Evolutionary conservation across 2,329 filamentous ascomycete genomes (phyloP).

Genomic region (Fusarium longipes): DNA sequence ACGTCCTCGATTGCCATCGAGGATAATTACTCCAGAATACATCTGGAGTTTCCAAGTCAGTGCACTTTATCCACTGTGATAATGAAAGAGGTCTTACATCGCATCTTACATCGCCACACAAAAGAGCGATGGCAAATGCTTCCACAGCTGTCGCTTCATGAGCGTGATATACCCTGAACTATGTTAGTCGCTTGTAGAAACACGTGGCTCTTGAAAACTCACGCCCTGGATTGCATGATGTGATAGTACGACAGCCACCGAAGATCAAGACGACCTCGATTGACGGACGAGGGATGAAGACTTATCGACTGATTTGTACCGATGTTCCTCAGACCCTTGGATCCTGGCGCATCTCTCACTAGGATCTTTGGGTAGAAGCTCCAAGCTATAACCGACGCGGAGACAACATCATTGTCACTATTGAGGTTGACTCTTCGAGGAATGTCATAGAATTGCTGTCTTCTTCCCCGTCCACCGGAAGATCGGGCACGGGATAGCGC

Average conservation of each 20-base stretch:
- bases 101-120: slow-evolving; percentile 90
- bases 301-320: slow-evolving; percentile 92
- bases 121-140: slow-evolving; percentile 82
- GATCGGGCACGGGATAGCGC: slow-evolving; percentile 76
- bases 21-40: slow-evolving; percentile 85
- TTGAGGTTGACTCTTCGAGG: slow-evolving; percentile 80
- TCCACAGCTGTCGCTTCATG: slow-evolving; percentile 87
- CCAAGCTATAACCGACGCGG: slow-evolving; percentile 87
- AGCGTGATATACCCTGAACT: slow-evolving; percentile 81
- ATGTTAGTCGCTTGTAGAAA: slow-evolving; percentile 19
- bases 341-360: slow-evolving; percentile 74
- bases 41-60: slow-evolving; percentile 62
- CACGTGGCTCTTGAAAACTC: slow-evolving; percentile 51
- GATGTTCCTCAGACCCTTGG: slow-evolving; percentile 88
- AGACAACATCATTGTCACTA: slow-evolving; percentile 81
- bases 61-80: not conserved
- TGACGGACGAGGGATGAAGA: slow-evolving; percentile 89
- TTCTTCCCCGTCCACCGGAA: slow-evolving; percentile 60
- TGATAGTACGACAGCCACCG: slow-evolving; percentile 95
- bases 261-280: slow-evolving; percentile 74
- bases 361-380: slow-evolving; percentile 96
- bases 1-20: slow-evolving; percentile 87
- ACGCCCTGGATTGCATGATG: slow-evolving; percentile 92
- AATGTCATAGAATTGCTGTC: slow-evolving; percentile 83
- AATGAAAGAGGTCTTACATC: slow-evolving; percentile 66